phyloP scores from a whole-genome alignment of 2,329 filamentous ascomycete genomes.

The Cadophora gregata region DNA sequence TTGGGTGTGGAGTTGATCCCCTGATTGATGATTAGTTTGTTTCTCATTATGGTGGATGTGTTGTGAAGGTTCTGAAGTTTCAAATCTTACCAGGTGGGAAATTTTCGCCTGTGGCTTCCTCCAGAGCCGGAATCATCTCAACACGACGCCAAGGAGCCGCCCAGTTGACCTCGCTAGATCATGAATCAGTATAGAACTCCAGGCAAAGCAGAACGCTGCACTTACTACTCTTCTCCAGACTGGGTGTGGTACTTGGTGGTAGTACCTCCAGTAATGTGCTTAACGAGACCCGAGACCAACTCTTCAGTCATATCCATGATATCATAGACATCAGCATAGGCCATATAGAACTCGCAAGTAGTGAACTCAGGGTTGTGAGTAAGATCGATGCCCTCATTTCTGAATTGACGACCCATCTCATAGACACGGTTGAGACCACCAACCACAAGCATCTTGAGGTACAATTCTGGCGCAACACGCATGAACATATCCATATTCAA shows the following conservation, averaged over 20 bases:
- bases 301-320: slow-evolving; percentile 92
- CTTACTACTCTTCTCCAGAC: slow-evolving; percentile 79
- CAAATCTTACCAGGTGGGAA: slow-evolving; percentile 65
- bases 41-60: neutral
- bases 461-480: slow-evolving; percentile 92
- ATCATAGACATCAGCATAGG: slow-evolving; percentile 90
- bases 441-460: slow-evolving; percentile 94
- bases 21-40: slow-evolving; percentile 51
- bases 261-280: slow-evolving; percentile 85
- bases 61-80: neutral
- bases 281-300: slow-evolving; percentile 86
- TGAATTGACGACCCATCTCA: slow-evolving; percentile 93
- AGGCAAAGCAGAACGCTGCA: neutral
- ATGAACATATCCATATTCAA: slow-evolving; percentile 93
- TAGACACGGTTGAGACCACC: slow-evolving; percentile 95
- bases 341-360: slow-evolving; percentile 96
- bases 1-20: slow-evolving; percentile 83
- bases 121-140: slow-evolving; percentile 94
- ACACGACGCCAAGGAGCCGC: slow-evolving; percentile 90
- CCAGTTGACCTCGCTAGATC: slow-evolving; percentile 77
- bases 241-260: slow-evolving; percentile 87
- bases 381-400: slow-evolving; percentile 89
- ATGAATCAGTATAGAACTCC: neutral
- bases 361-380: slow-evolving; percentile 99
- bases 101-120: slow-evolving; percentile 88